A percentile compares a stretch with the other conserved stretches of the same genome.
These are phyloP conservation scores for Umbelopsis ramanniana DNA, from an alignment of 192 early-diverging fungal species.

Conservation along the genomic window DNA sequence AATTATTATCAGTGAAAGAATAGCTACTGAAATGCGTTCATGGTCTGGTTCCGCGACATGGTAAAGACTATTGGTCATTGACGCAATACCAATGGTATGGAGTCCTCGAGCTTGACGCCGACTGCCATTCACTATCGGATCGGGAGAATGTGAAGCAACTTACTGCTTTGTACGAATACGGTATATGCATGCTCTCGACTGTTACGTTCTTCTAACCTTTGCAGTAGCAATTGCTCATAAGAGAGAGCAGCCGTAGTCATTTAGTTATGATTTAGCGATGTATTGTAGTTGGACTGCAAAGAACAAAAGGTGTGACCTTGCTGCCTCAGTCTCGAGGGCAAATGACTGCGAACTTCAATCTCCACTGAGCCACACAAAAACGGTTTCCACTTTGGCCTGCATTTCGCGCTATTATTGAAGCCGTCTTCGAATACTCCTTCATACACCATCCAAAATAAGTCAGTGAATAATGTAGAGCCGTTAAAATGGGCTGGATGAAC, in stretches of 20 bases:
- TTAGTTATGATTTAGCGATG: not conserved
- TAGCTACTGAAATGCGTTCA: slow-evolving; percentile 34
- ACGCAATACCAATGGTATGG: too few relatives aligned
- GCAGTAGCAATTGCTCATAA: slow-evolving; percentile 32
- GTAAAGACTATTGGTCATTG: too few relatives aligned
- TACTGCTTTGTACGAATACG: slow-evolving; percentile 55
- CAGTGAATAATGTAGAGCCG: too few relatives aligned
- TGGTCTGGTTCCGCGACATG: slow-evolving; percentile 17
- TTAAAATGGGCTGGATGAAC: too few relatives aligned
- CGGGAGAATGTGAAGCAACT: slow-evolving; percentile 37
- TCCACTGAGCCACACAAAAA: too few relatives aligned
- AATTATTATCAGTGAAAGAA: not conserved
- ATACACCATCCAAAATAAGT: too few relatives aligned
- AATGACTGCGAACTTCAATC: too few relatives aligned
- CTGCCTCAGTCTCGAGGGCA: not conserved
- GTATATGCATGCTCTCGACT: slow-evolving; percentile 51
- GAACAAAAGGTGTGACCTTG: not conserved
- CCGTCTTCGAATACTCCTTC: too few relatives aligned
- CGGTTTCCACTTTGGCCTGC: too few relatives aligned
- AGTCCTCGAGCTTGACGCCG: too few relatives aligned
- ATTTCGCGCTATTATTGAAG: too few relatives aligned
- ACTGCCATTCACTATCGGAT: too few relatives aligned
- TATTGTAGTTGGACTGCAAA: not conserved
- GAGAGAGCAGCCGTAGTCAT: slow-evolving; percentile 10
- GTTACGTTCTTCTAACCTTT: slow-evolving; percentile 46